Evolutionary conservation across 495 filamentous ascomycete species (phyloP).

Genomic region (Trichoderma virens): DNA sequence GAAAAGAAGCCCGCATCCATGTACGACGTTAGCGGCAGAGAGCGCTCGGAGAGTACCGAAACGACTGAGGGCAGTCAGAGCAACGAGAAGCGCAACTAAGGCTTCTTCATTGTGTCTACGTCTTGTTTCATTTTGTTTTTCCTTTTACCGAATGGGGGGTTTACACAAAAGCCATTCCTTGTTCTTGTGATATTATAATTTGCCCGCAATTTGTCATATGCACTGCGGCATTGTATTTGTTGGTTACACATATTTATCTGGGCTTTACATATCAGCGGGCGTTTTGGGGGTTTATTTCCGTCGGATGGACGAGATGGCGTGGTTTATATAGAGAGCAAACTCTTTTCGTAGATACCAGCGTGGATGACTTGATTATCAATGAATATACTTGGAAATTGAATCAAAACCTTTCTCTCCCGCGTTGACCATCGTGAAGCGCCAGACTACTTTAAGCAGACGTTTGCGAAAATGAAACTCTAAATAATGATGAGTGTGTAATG

Average conservation of each 20-base stretch:
- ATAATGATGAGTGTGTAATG: too few relatives aligned
- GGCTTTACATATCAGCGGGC: not conserved
- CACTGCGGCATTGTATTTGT: slow-evolving; percentile 4
- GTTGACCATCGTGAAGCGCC: not conserved
- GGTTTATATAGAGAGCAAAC: not conserved
- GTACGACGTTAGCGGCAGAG: not conserved
- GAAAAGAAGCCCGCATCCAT: not conserved
- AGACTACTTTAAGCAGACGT: not conserved
- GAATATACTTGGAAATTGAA: not conserved
- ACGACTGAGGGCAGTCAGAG: not conserved
- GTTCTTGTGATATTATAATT: not conserved
- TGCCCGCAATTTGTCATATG: not conserved
- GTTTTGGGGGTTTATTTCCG: not conserved
- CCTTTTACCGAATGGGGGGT: not conserved
- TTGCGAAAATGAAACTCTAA: too few relatives aligned
- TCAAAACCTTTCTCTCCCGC: not conserved
- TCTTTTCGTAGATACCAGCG: not conserved
- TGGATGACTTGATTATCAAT: not conserved
- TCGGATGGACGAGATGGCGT: not conserved
- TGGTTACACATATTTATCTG: not conserved
- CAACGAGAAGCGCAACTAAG: not conserved
- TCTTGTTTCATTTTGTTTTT: not conserved
- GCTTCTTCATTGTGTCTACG: not conserved
- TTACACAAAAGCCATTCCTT: slow-evolving; percentile 3
- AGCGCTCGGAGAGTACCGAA: not conserved